Conservation (phyloP, 2,329 filamentous ascomycete genomes). For the Aspergillus brunneoviolaceus region DNA sequence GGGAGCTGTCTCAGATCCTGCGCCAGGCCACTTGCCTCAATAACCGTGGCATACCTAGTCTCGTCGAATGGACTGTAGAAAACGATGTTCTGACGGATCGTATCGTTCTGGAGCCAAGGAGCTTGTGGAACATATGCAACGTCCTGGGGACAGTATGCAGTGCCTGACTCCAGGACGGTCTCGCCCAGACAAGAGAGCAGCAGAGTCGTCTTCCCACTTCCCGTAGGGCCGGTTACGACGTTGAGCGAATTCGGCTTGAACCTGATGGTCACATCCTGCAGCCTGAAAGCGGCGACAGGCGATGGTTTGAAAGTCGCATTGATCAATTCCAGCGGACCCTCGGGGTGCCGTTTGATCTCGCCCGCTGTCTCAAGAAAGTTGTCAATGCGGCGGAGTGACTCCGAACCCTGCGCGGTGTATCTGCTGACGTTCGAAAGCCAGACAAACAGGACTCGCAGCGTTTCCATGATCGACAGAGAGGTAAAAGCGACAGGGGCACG, state of each 20-base stretch:
- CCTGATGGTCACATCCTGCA: constrained; percentile 44
- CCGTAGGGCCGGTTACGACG: constrained; percentile 55
- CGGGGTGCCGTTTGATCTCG: constrained; percentile 50
- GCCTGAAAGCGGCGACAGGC: constrained; percentile 51
- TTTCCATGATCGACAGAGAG: constrained; percentile 55
- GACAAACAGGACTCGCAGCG: constrained; percentile 54
- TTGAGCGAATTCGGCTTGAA: constrained; percentile 58
- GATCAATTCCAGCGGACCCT: constrained; percentile 50
- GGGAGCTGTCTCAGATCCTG: constrained; percentile 59
- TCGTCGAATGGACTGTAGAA: constrained; percentile 60
- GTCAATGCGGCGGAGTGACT: constrained; percentile 55
- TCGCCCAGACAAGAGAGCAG: constrained; percentile 36
- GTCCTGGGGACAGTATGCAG: constrained; percentile 49
- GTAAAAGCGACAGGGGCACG: constrained; percentile 61
- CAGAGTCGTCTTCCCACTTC: constrained; percentile 59
- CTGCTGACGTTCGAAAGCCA: constrained; percentile 51
- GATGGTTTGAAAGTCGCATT: constrained; percentile 52
- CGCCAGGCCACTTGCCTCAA: constrained; percentile 61
- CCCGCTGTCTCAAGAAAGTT: constrained; percentile 55
- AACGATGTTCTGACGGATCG: constrained; percentile 63
- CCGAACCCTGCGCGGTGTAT: constrained; percentile 44
- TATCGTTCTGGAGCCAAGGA: constrained; percentile 66
- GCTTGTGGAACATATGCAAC: constrained; percentile 60
- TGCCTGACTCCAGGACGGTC: constrained; percentile 25
- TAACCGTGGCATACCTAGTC: constrained; percentile 57